Evolutionary conservation across 2,329 filamentous ascomycete species (phyloP), one percentile per base, ranked within the genome.

Genomic region (Aspergillus proliferans): DNA sequence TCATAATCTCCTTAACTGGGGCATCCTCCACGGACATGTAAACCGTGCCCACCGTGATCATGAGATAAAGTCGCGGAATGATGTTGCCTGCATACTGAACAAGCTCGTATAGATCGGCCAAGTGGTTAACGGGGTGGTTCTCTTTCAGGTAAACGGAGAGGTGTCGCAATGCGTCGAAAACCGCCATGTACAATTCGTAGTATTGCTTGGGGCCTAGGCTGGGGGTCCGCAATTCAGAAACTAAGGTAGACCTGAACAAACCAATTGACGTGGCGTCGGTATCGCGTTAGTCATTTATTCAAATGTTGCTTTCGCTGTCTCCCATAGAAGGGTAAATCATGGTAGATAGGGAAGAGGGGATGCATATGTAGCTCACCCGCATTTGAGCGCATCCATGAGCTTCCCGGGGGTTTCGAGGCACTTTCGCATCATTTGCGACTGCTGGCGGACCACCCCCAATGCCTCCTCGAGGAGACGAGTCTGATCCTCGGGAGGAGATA

Each of bases 1-100:
- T 98, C 93, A 98, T 98, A 54, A 98, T 89, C 76, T 98, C 93
- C 74, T 98, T 98, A 59, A 98, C 93, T 0, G 93, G 93, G 50
- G 94, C 93, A 78, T 97, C 93, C 63, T 93, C 87, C 65, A 98
- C 94, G 22, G 88, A 86, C 93, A 98, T 98, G 76, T 98, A 98
- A 44, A 95, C 94, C 2, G 93, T 98, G 50, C 93, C 93, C 36
- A 98, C 94, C 0, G 94, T 98, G 64, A 98, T 93, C 94, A 98
- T 98, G 52, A 98, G 85, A 69, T 98, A 98, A 54, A 98, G 77
- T 57, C 93, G 85, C 21, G 93, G 93, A 51, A 98, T 86, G 58
- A 98, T 97, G 68, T 98, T 98, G 56, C 94, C 93, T 48, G 91
- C 91, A 83, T 96, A 96, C 67, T 97, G 92, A 14, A 97, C 92